Evolutionary conservation across 306 rosid genomes (phyloP).

Genomic region (Dalbergia oliveri): DNA sequence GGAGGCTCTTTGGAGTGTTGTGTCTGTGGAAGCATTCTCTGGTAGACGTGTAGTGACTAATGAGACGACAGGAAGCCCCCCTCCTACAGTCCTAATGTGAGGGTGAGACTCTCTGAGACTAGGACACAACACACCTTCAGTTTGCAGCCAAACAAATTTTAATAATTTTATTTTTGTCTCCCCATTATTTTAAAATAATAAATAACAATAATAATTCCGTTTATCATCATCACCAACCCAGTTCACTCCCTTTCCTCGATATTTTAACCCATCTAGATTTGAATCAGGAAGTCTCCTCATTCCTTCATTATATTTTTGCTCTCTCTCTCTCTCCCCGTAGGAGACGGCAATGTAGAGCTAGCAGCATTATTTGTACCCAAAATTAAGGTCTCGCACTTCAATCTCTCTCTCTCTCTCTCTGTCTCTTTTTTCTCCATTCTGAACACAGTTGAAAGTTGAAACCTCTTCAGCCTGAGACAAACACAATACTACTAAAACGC

Average conservation of each 20-base stretch:
- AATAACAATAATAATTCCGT: conserved; percentile 36
- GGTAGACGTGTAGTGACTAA: no score
- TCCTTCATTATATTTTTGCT: conserved; percentile 8
- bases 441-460: conserved; percentile 37
- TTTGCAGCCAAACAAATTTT: conserved; percentile 6
- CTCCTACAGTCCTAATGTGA: background rate
- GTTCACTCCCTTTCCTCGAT: conserved; percentile 54
- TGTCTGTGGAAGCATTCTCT: no score
- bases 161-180: background rate
- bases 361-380: background rate
- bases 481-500: background rate
- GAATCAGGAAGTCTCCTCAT: conserved; percentile 68
- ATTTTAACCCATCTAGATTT: conserved; percentile 63
- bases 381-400: background rate
- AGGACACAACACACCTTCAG: conserved; percentile 23
- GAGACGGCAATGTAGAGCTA: background rate
- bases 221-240: conserved; percentile 40
- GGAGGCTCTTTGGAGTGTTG: no score
- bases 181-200: conserved; percentile 41
- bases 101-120: background rate
- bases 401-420: background rate
- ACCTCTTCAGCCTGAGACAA: conserved; percentile 43
- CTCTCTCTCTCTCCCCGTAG: conserved; percentile 2
- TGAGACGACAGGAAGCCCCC: background rate
- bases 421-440: background rate